Evolutionary conservation across 257 asterid species (phyloP).

Genomic region (Ballota nigra): DNA sequence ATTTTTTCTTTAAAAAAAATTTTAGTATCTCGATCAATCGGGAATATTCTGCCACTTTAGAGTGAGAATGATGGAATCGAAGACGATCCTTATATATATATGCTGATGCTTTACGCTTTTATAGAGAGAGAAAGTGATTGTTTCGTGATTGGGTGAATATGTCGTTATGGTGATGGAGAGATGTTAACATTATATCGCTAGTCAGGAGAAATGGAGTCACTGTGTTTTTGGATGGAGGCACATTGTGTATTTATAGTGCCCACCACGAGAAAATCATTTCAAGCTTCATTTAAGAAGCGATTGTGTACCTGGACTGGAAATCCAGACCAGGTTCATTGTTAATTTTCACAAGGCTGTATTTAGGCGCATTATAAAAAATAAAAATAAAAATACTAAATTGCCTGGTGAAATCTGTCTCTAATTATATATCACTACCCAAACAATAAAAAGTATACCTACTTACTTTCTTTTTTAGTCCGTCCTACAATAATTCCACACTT

Average conservation of each 20-base stretch:
- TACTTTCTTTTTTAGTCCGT: too few relatives aligned
- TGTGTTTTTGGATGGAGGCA: slow-evolving; percentile 35
- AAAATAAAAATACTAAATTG: too few relatives aligned
- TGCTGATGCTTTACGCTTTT: slow-evolving; percentile 5
- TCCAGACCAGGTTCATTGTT: slow-evolving; percentile 22
- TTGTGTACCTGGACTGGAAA: slow-evolving; percentile 5
- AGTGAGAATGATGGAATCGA: slow-evolving; percentile 25
- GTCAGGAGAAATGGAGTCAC: slow-evolving; percentile 32
- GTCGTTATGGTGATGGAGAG: slow-evolving; percentile 28
- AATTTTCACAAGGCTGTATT: neutral
- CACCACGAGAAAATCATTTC: neutral
- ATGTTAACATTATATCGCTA: slow-evolving; percentile 24
- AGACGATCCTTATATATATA: too few relatives aligned
- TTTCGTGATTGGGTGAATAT: slow-evolving; percentile 5
- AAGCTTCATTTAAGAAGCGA: neutral
- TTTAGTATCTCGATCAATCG: neutral
- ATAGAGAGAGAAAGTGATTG: slow-evolving; percentile 8
- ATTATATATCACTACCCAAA: too few relatives aligned
- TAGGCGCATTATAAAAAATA: neutral
- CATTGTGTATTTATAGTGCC: neutral
- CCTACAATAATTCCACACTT: too few relatives aligned
- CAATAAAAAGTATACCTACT: too few relatives aligned
- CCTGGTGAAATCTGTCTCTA: neutral
- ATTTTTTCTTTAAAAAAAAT: slow-evolving; percentile 19
- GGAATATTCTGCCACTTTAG: neutral